A percentile compares a stretch with the other conserved stretches of the same genome.
Conservation (phyloP, 306 rosid species). For the Trifolium pratense region DNA sequence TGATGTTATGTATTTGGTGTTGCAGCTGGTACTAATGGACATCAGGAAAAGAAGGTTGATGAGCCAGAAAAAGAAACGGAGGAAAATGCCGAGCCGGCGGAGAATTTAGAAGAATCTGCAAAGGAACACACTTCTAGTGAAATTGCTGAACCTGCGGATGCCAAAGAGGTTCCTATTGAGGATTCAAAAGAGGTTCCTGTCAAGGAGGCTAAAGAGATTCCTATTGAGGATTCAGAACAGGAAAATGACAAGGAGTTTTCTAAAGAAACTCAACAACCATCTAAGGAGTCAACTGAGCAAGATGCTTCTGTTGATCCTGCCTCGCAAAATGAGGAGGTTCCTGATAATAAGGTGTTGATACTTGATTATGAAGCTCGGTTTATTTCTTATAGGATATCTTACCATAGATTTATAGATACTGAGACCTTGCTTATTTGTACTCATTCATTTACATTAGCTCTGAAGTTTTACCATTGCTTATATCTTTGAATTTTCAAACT, state of each 20-base stretch:
- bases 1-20: conserved; percentile 27
- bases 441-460: background rate
- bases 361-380: conserved; percentile 7
- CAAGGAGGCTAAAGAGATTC: conserved; percentile 32
- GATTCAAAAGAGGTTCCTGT: background rate
- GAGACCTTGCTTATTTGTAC: background rate
- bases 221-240: conserved; percentile 46
- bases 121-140: conserved; percentile 44
- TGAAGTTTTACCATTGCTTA: background rate
- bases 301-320: conserved; percentile 42
- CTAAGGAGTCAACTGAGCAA: conserved; percentile 48
- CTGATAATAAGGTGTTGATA: conserved; percentile 64
- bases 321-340: conserved; percentile 53
- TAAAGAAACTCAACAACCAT: conserved; percentile 48
- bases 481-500: background rate
- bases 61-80: conserved; percentile 45
- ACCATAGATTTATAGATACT: background rate
- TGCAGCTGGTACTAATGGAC: conserved; percentile 73
- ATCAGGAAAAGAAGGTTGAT: conserved; percentile 51
- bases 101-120: conserved; percentile 24
- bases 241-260: conserved; percentile 53
- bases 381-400: background rate
- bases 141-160: conserved; percentile 38
- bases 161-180: background rate
- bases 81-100: conserved; percentile 28